A percentile compares a stretch with the other conserved stretches of the same genome.
Evolutionary conservation across 2,329 filamentous ascomycete species (phyloP).

Genomic region (Akanthomyces muscarius): DNA sequence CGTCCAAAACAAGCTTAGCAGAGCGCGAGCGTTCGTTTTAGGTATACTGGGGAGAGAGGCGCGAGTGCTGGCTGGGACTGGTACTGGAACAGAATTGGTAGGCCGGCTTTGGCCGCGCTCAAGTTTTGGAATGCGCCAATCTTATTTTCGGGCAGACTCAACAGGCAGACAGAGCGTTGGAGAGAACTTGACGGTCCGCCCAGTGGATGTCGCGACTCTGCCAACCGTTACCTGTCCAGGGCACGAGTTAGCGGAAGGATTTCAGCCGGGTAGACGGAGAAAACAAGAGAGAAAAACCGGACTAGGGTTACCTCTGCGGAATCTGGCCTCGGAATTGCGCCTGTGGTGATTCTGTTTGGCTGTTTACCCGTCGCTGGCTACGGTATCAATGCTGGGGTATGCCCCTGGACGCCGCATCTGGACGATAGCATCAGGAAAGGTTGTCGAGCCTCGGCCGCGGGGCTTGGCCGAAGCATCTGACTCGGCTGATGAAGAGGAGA

Average conservation of each 20-base stretch:
- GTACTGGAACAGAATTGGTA: too few species aligned
- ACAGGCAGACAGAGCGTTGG: too few species aligned
- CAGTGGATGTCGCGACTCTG: too few species aligned
- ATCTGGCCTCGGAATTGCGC: not conserved
- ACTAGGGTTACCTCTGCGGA: not conserved
- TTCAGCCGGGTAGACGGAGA: not conserved
- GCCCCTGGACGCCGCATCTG: not conserved
- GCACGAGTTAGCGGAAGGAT: not conserved
- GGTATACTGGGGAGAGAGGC: not conserved
- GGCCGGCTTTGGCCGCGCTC: not conserved
- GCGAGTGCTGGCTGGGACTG: not conserved
- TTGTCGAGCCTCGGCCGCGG: conserved; percentile 2
- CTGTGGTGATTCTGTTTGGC: not conserved
- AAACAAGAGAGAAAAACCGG: not conserved
- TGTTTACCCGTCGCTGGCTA: not conserved
- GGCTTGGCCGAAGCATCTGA: conserved; percentile 7
- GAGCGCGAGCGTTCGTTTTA: not conserved
- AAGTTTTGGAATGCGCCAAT: not conserved
- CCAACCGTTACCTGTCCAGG: not conserved
- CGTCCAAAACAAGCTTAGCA: conserved; percentile 1
- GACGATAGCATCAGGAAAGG: not conserved
- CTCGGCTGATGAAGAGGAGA: not conserved
- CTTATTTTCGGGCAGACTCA: too few species aligned
- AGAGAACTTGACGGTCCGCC: too few species aligned
- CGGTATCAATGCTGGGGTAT: not conserved